Percentiles rank a stretch among this genome's conserved stretches.
These are phyloP conservation scores for Paecilomyces formosus DNA, from an alignment of 2,329 filamentous ascomycete genomes.

Conservation along the genomic window DNA sequence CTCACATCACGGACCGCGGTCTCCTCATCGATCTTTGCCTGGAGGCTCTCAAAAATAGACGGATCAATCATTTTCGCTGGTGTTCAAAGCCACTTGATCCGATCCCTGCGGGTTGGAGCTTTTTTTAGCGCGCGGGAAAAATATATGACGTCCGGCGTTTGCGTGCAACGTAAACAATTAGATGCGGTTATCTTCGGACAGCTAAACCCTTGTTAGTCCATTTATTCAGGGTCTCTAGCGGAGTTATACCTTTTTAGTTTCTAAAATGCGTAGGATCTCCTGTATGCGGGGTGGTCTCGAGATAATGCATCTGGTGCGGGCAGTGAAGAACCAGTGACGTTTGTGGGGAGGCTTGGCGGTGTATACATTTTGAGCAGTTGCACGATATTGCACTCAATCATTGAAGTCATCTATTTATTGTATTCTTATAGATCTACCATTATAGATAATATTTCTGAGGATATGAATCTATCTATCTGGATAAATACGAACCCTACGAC, in stretches of 20 bases:
- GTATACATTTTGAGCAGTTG: neutral
- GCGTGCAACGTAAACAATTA: neutral
- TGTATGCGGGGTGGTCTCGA: slow-evolving; percentile 4
- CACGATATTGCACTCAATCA: too few species aligned
- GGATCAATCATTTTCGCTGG: slow-evolving; percentile 60
- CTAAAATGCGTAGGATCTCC: neutral
- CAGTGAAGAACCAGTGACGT: slow-evolving; percentile 7
- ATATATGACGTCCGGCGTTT: neutral
- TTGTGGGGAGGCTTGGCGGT: slow-evolving; percentile 10
- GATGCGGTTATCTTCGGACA: neutral
- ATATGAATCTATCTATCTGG: too few species aligned
- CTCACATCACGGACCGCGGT: slow-evolving; percentile 65
- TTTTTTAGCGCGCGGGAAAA: neutral
- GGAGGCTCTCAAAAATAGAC: slow-evolving; percentile 78
- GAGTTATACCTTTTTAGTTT: neutral
- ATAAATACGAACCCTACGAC: too few species aligned
- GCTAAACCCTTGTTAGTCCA: neutral
- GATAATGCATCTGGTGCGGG: slow-evolving; percentile 10
- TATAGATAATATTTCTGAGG: too few species aligned
- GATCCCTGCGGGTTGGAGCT: neutral
- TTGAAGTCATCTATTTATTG: too few species aligned
- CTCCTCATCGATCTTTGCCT: slow-evolving; percentile 85
- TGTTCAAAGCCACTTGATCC: slow-evolving; percentile 15
- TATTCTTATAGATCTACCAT: too few species aligned
- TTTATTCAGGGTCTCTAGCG: neutral